These are phyloP conservation scores for Endothia cerciana DNA, from an alignment of 2,329 filamentous ascomycete genomes.

Conservation along the genomic window DNA sequence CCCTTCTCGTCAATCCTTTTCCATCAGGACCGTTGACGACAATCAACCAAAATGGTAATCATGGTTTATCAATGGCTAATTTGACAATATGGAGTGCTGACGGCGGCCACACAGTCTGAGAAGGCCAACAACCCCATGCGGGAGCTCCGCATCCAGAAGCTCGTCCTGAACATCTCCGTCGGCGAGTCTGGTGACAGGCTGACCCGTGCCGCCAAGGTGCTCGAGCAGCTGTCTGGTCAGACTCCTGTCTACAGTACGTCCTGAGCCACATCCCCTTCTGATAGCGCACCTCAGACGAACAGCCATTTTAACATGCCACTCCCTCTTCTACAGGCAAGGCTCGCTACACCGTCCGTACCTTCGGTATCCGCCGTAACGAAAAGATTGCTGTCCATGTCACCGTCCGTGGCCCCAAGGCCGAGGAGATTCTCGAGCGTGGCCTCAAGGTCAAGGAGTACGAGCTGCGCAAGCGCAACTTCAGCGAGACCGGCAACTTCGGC, in stretches of 20 bases:
- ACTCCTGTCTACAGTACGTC: conserved; percentile 97
- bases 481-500: conserved; percentile 98
- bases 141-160: conserved; percentile 99
- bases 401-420: conserved; percentile 94
- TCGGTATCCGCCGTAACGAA: conserved; percentile 99
- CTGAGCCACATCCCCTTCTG: background rate
- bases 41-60: conserved; percentile 44
- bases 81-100: conserved; percentile 34
- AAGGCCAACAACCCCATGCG: conserved; percentile 98
- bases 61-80: background rate
- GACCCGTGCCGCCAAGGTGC: conserved; percentile 99
- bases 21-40: conserved; percentile 28
- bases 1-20: conserved; percentile 26
- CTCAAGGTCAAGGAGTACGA: conserved; percentile 99
- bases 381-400: conserved; percentile 99
- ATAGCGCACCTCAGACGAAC: background rate
- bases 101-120: conserved; percentile 62
- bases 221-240: conserved; percentile 99
- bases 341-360: conserved; percentile 99
- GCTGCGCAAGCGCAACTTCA: conserved; percentile 99
- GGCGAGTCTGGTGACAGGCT: conserved; percentile 99
- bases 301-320: conserved; percentile 6
- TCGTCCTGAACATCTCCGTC: conserved; percentile 99
- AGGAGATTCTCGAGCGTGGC: conserved; percentile 99
- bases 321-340: conserved; percentile 76